A percentile compares a stretch with the other conserved stretches of the same genome.
phyloP scores from a whole-genome alignment of 192 early-diverging fungal species.

The Geosiphon pyriformis region DNA sequence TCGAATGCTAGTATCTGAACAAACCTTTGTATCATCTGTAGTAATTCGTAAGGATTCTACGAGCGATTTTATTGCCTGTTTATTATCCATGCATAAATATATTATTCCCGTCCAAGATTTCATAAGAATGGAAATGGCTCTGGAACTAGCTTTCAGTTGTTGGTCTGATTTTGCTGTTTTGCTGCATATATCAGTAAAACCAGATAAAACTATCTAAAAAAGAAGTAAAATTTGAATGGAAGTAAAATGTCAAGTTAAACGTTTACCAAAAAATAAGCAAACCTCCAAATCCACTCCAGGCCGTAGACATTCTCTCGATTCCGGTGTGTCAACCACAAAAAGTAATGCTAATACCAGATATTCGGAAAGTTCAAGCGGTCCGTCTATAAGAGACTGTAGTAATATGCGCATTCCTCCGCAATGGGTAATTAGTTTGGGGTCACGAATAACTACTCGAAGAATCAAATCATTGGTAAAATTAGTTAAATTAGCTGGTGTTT shows the following conservation, averaged over 20 bases:
- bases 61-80: slow-evolving; percentile 61
- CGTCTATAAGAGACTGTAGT: slow-evolving; percentile 61
- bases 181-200: slow-evolving; percentile 73
- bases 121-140: slow-evolving; percentile 57
- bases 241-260: too few relatives aligned
- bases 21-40: slow-evolving; percentile 63
- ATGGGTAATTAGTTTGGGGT: slow-evolving; percentile 51
- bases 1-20: slow-evolving; percentile 1
- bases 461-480: background rate
- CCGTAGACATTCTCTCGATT: slow-evolving; percentile 56
- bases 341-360: slow-evolving; percentile 59
- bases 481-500: background rate
- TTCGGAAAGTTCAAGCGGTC: slow-evolving; percentile 50
- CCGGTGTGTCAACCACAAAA: slow-evolving; percentile 67
- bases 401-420: slow-evolving; percentile 67
- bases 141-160: slow-evolving; percentile 57
- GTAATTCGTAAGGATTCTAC: slow-evolving; percentile 67
- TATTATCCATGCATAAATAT: slow-evolving; percentile 68
- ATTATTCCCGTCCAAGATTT: slow-evolving; percentile 77
- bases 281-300: slow-evolving; percentile 78
- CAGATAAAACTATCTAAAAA: slow-evolving; percentile 64
- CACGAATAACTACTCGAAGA: slow-evolving; percentile 45
- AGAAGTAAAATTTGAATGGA: background rate
- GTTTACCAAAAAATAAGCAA: too few relatives aligned
- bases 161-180: slow-evolving; percentile 58